Evolutionary conservation across 495 filamentous ascomycete species (phyloP).

Genomic region (Margaritispora aquatica): DNA sequence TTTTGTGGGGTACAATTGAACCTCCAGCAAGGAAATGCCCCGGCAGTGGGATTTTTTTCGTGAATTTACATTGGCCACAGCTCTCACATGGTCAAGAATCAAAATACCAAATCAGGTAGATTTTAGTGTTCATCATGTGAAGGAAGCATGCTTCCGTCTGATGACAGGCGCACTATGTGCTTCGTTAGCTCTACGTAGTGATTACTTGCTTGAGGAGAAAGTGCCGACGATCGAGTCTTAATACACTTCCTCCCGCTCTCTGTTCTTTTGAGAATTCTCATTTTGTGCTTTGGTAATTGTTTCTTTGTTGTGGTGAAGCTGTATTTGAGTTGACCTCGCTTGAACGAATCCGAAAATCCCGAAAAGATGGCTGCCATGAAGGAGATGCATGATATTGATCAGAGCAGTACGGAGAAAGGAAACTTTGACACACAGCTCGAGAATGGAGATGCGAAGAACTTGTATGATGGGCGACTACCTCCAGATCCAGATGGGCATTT

Average conservation of each 20-base stretch:
- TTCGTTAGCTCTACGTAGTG: too few relatives aligned
- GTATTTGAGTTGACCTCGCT: too few relatives aligned
- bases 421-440: neutral
- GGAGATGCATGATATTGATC: neutral
- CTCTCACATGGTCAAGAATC: neutral
- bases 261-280: too few relatives aligned
- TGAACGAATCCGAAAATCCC: too few relatives aligned
- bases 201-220: too few relatives aligned
- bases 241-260: neutral
- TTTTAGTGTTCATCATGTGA: neutral
- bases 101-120: neutral
- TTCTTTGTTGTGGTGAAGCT: too few relatives aligned
- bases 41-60: neutral
- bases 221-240: neutral
- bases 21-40: neutral
- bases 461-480: conserved; percentile 3
- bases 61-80: neutral
- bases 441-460: neutral
- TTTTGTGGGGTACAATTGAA: neutral
- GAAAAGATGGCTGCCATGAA: neutral
- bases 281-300: too few relatives aligned
- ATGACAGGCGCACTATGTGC: too few relatives aligned
- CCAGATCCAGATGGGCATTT: conserved; percentile 48
- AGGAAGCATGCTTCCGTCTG: neutral
- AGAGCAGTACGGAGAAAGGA: conserved; percentile 9